Evolutionary conservation across 352 stramenopile species (phyloP).

Genomic region (Peronospora destructor): DNA sequence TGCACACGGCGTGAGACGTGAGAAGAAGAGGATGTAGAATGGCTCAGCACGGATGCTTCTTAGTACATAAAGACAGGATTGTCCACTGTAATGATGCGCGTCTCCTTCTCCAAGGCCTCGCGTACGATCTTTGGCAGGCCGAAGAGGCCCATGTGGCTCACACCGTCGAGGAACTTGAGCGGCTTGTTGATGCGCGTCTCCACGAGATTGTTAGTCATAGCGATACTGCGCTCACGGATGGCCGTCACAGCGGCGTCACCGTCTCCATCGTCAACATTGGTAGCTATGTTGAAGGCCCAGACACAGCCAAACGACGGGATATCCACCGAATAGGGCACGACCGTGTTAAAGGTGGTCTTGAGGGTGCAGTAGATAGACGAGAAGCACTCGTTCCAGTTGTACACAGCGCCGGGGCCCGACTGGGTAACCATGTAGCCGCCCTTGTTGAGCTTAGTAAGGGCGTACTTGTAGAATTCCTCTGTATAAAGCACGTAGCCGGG

Average conservation of each 20-base stretch:
- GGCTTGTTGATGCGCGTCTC: slow-evolving; percentile 45
- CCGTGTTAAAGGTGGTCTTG: slow-evolving; percentile 85
- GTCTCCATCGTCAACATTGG: slow-evolving; percentile 50
- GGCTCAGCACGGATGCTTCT: slow-evolving; percentile 27
- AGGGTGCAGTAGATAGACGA: slow-evolving; percentile 92
- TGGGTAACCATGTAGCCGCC: slow-evolving; percentile 91
- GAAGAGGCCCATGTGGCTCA: slow-evolving; percentile 87
- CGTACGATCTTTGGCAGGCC: slow-evolving; percentile 88
- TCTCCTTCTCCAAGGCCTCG: slow-evolving; percentile 79
- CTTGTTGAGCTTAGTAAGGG: slow-evolving; percentile 72
- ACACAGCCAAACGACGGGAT: slow-evolving; percentile 91
- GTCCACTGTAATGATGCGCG: slow-evolving; percentile 91
- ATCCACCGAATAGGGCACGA: slow-evolving; percentile 88
- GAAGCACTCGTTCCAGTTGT: slow-evolving; percentile 91
- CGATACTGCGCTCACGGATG: slow-evolving; percentile 47
- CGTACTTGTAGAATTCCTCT: slow-evolving; percentile 91
- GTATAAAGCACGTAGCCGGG: slow-evolving; percentile 86
- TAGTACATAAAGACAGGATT: slow-evolving; percentile 96
- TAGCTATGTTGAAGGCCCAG: slow-evolving; percentile 92
- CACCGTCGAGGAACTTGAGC: slow-evolving; percentile 90
- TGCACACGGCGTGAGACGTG: slow-evolving; percentile 18
- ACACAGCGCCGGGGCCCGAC: slow-evolving; percentile 82
- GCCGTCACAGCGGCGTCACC: slow-evolving; percentile 42
- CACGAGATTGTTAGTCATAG: slow-evolving; percentile 62
- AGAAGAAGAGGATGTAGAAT: slow-evolving; percentile 10